Evolutionary conservation across 2,329 filamentous ascomycete species (phyloP), one percentile per base, ranked within the genome.

Genomic region (Xylaria sp.): DNA sequence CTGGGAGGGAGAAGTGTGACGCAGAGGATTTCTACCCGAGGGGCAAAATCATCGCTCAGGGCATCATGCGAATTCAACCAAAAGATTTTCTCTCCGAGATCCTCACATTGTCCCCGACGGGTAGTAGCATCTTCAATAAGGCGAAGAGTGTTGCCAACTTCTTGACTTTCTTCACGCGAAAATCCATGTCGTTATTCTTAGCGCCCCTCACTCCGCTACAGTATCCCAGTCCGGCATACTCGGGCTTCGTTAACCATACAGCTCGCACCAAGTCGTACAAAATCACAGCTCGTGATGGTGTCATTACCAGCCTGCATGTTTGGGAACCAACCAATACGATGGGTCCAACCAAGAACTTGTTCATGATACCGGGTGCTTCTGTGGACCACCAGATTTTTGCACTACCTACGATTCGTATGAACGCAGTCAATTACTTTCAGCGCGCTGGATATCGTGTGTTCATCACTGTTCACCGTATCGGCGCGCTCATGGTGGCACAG

Each of bases 381-480:
- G 89, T 91, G 0, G 87, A 90, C 76, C 87, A 91, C 72, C 85
- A 88, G 70, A 89, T 91, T 63, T 91, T 83, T 70, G 84, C 89
- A 0, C 81, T 90, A 34, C 88, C 89, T 1, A 91, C 89, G 1
- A 89, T 91, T 64, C 83, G 84, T n/a, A 85, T 84, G 71, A 90
- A 91, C 76, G 84, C 88, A 0, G 84, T 91, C 70, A 88, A 90
- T 75, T 90, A 90, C 79, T 87, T 91, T 76, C 87, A 84, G 2
- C 81, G 84, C 1, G 86, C 84, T 0, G 89, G 89, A 9, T 90
- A 91, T 78, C 84, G 86, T 5, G 86, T 89, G 20, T 90, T 87
- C 72, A 79, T 89, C 3, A 79, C 84, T 0, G 87, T 89, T 0
- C 86, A 87, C 73, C 86, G 89, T 37, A 89, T 90, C 72, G 87